Evolutionary conservation across 352 stramenopile species (phyloP).

Genomic region (Phytopythium montanum): DNA sequence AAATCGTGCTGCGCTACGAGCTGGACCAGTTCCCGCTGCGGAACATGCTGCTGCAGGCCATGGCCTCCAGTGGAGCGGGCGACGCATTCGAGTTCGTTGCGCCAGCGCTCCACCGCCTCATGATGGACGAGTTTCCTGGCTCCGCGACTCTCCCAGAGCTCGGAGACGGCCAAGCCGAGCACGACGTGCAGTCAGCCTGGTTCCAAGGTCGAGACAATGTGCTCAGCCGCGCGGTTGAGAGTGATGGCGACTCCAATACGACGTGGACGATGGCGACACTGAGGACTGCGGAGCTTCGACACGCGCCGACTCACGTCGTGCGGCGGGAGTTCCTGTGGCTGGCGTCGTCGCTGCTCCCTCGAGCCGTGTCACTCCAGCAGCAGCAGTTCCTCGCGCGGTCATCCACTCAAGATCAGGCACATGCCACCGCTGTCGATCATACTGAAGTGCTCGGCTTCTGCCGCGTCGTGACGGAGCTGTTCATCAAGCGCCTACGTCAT

Average conservation of each 20-base stretch:
- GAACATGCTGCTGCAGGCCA: constrained; percentile 39
- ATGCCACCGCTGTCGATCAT: background rate
- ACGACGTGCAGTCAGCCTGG: constrained; percentile 23
- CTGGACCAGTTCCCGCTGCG: constrained; percentile 32
- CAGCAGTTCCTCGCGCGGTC: background rate
- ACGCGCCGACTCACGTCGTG: constrained; percentile 1
- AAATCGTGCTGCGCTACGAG: constrained; percentile 59
- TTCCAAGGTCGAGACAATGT: constrained; percentile 18
- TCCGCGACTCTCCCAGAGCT: constrained; percentile 1
- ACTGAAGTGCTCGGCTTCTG: constrained; percentile 1
- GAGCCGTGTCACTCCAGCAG: background rate
- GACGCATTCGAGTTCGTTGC: constrained; percentile 50
- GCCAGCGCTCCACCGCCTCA: constrained; percentile 42
- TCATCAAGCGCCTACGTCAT: constrained; percentile 10
- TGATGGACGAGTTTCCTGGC: constrained; percentile 50
- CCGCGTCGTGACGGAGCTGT: constrained; percentile 1
- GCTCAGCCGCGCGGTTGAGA: background rate
- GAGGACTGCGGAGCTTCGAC: constrained; percentile 3
- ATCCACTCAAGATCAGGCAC: background rate
- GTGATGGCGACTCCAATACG: background rate
- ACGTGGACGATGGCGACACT: background rate
- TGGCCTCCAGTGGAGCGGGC: constrained; percentile 27
- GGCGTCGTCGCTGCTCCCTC: background rate
- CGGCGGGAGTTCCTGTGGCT: constrained; percentile 1
- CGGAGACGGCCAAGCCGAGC: constrained; percentile 4